Evolutionary conservation across 2,329 filamentous ascomycete species (phyloP).

Genomic region (Septoria petroselini): DNA sequence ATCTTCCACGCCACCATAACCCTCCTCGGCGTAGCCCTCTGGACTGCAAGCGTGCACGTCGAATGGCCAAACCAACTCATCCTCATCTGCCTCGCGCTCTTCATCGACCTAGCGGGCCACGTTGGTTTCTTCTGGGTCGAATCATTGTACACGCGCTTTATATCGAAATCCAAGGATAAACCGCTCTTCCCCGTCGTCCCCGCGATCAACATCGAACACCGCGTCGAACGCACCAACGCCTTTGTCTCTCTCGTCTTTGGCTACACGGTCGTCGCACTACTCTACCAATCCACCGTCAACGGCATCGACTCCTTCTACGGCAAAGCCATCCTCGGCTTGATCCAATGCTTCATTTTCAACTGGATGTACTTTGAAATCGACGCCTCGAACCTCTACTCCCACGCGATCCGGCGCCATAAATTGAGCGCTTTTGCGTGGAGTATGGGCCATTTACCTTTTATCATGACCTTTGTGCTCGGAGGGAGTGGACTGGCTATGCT

Average conservation of each 20-base stretch:
- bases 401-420: slow-evolving; percentile 57
- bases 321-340: slow-evolving; percentile 51
- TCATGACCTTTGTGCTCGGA: slow-evolving; percentile 61
- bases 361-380: slow-evolving; percentile 52
- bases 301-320: slow-evolving; percentile 60
- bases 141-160: slow-evolving; percentile 22
- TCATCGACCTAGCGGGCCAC: slow-evolving; percentile 53
- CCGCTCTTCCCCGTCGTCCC: slow-evolving; percentile 55
- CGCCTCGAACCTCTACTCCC: slow-evolving; percentile 53
- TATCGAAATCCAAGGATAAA: slow-evolving; percentile 25
- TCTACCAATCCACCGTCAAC: slow-evolving; percentile 55
- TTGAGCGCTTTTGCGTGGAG: slow-evolving; percentile 52
- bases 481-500: slow-evolving; percentile 57
- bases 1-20: slow-evolving; percentile 47
- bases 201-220: slow-evolving; percentile 62
- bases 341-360: slow-evolving; percentile 38
- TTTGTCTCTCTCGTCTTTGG: slow-evolving; percentile 65
- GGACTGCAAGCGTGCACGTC: slow-evolving; percentile 41
- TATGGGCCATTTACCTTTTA: slow-evolving; percentile 58
- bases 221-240: slow-evolving; percentile 61
- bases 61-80: slow-evolving; percentile 44
- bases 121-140: slow-evolving; percentile 44
- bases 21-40: slow-evolving; percentile 52
- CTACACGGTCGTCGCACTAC: slow-evolving; percentile 60
- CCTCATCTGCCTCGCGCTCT: slow-evolving; percentile 56